phyloP scores from a whole-genome alignment of 495 filamentous ascomycete species.

The Hypoxylon perforatum region DNA sequence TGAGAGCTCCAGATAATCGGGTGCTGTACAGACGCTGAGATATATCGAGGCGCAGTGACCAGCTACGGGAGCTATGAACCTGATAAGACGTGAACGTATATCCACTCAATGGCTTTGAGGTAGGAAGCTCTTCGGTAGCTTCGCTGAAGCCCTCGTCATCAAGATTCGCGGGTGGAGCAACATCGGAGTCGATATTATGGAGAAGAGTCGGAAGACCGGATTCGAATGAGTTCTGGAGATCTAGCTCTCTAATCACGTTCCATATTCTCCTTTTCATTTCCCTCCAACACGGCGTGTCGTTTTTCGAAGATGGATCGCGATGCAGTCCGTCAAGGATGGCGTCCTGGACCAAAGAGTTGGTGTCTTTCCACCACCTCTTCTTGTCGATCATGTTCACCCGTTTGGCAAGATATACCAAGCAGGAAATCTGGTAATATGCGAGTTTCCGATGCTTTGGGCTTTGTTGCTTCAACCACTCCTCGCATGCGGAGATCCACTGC shows the following conservation, averaged over 20 bases:
- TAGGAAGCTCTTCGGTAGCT: conserved; percentile 50
- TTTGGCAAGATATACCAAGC: conserved; percentile 57
- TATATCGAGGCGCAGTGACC: conserved; percentile 55
- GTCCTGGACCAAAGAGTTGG: conserved; percentile 64
- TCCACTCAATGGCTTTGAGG: conserved; percentile 43
- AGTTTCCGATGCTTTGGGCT: conserved; percentile 56
- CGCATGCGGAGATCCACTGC: conserved; percentile 53
- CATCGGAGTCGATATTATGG: conserved; percentile 51
- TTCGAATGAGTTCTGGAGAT: conserved; percentile 69
- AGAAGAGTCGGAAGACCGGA: conserved; percentile 65
- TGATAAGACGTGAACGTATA: conserved; percentile 59
- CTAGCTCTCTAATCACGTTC: conserved; percentile 69
- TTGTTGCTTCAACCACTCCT: conserved; percentile 52
- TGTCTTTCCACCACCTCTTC: conserved; percentile 66
- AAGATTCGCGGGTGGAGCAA: conserved; percentile 53
- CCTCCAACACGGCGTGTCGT: conserved; percentile 62
- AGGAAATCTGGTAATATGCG: conserved; percentile 59
- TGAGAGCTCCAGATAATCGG: conserved; percentile 46
- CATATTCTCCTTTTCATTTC: conserved; percentile 75
- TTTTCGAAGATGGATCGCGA: conserved; percentile 56
- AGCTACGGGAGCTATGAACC: conserved; percentile 51
- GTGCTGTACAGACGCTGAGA: conserved; percentile 48
- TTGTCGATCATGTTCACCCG: conserved; percentile 58
- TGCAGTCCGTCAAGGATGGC: conserved; percentile 68
- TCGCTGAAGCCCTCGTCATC: conserved; percentile 59